A percentile compares a stretch with the other conserved stretches of the same genome.
phyloP scores from a whole-genome alignment of 2,329 filamentous ascomycete genomes.

The Paecilomyces sp. region DNA sequence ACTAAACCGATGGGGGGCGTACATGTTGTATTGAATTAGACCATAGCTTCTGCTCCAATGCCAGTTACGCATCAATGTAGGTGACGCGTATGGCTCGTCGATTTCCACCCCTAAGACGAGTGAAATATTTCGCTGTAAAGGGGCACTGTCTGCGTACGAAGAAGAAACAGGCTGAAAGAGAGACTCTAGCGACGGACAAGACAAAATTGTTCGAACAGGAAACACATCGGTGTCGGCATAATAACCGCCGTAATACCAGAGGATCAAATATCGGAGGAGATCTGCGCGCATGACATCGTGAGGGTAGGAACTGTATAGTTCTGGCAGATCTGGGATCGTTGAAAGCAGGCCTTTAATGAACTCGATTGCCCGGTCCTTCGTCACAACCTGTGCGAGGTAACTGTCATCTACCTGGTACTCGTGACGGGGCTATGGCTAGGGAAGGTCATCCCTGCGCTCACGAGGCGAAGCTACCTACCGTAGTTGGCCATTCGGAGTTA shows the following conservation, averaged over 20 bases:
- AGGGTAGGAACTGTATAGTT: conserved; percentile 22
- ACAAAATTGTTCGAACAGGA: conserved; percentile 19
- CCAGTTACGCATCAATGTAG: conserved; percentile 22
- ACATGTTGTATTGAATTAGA: conserved; percentile 28
- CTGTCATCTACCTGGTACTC: not conserved
- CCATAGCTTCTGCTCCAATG: conserved; percentile 27
- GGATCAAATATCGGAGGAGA: conserved; percentile 29
- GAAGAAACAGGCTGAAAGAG: conserved; percentile 7
- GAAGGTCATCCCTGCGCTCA: not conserved
- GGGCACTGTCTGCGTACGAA: not conserved
- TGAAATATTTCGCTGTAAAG: conserved; percentile 16
- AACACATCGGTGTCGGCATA: conserved; percentile 28
- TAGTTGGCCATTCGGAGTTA: conserved; percentile 23
- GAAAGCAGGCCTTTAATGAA: conserved; percentile 17
- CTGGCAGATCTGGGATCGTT: conserved; percentile 19
- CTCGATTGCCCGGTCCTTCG: conserved; percentile 16
- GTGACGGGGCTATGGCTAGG: not conserved
- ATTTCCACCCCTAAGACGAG: conserved; percentile 27
- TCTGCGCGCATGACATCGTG: conserved; percentile 48
- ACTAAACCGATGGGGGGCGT: conserved; percentile 27
- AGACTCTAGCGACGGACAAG: conserved; percentile 18
- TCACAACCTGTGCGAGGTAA: conserved; percentile 15
- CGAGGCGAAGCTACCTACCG: conserved; percentile 9
- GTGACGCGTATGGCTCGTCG: conserved; percentile 28
- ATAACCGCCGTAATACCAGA: conserved; percentile 30